These are phyloP conservation scores for Ganoderma resinaceum DNA, from an alignment of 1,284 basidiomycete genomes.

Conservation along the genomic window DNA sequence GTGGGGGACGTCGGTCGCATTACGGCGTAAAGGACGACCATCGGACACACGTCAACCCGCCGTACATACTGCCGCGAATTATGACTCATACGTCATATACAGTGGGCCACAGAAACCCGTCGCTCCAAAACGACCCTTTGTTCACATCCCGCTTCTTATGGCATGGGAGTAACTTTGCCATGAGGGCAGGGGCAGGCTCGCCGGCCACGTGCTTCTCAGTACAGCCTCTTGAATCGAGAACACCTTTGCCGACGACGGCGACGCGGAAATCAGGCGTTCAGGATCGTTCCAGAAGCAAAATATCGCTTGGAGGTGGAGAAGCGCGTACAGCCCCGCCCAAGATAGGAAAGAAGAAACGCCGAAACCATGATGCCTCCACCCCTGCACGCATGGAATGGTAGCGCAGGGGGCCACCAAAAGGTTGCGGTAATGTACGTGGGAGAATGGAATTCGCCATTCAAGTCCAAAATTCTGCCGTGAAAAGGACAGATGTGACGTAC, in stretches of 20 bases:
- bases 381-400: background rate
- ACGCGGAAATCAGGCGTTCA: background rate
- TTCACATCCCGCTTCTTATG: background rate
- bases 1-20: background rate
- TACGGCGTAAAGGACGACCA: background rate
- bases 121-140: background rate
- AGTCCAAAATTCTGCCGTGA: conserved; percentile 1
- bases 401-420: background rate
- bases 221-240: conserved; percentile 12
- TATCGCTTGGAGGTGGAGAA: background rate
- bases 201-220: background rate
- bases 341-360: conserved; percentile 6
- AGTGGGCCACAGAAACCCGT: background rate
- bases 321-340: conserved; percentile 7
- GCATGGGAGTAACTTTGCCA: background rate
- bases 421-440: background rate
- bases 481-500: conserved; percentile 48
- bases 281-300: conserved; percentile 6
- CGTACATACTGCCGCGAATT: background rate
- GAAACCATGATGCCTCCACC: conserved; percentile 2
- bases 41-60: background rate
- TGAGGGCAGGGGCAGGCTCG: background rate
- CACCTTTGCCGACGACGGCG: conserved; percentile 6
- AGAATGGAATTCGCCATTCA: background rate
- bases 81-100: background rate